These are phyloP conservation scores for Colletotrichum sublineola DNA, from an alignment of 2,329 filamentous ascomycete genomes.

Conservation along the genomic window DNA sequence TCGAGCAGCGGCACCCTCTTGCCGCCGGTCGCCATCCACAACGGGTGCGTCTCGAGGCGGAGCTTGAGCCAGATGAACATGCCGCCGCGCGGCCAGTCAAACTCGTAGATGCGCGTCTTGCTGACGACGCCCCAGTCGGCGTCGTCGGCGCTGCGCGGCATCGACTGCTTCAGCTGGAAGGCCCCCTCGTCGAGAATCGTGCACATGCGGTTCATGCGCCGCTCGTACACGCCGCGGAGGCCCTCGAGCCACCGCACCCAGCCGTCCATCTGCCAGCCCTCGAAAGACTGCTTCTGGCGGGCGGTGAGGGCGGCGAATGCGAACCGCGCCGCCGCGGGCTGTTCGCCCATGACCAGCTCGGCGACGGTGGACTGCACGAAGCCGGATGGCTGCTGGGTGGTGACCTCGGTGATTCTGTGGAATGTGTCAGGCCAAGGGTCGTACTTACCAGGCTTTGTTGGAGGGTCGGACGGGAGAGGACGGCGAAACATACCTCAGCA, in stretches of 20 bases:
- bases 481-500: slow-evolving; percentile 56
- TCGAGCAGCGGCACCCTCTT: slow-evolving; percentile 59
- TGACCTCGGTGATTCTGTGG: slow-evolving; percentile 78
- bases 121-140: slow-evolving; percentile 81
- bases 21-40: slow-evolving; percentile 61
- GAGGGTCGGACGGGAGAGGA: background rate
- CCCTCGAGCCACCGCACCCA: slow-evolving; percentile 95
- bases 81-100: slow-evolving; percentile 84
- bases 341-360: slow-evolving; percentile 80
- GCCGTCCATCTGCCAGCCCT: slow-evolving; percentile 82
- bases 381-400: slow-evolving; percentile 87
- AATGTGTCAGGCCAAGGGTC: slow-evolving; percentile 15
- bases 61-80: slow-evolving; percentile 93
- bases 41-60: slow-evolving; percentile 79
- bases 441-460: too few relatives aligned
- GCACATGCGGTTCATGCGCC: slow-evolving; percentile 86
- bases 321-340: slow-evolving; percentile 62
- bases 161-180: slow-evolving; percentile 74
- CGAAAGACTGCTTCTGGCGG: slow-evolving; percentile 61
- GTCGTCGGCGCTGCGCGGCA: slow-evolving; percentile 56
- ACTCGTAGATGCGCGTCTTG: slow-evolving; percentile 80
- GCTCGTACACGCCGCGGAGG: slow-evolving; percentile 85
- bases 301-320: slow-evolving; percentile 60
- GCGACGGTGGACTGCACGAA: slow-evolving; percentile 90
- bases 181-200: slow-evolving; percentile 77